These are phyloP conservation scores for Paralagenidium karlingii DNA, from an alignment of 352 stramenopile genomes.

Conservation along the genomic window DNA sequence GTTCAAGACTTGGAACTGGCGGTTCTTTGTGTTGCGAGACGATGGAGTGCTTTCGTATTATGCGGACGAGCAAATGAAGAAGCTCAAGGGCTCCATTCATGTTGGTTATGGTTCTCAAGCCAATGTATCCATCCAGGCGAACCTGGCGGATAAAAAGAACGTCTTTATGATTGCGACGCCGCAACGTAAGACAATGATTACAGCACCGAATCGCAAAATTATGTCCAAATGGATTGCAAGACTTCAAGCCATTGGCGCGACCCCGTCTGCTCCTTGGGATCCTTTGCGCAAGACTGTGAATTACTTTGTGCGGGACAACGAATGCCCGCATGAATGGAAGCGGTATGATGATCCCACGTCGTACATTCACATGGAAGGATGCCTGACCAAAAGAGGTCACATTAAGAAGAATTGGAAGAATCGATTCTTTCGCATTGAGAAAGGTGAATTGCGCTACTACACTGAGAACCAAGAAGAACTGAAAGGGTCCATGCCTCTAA, in stretches of 20 bases:
- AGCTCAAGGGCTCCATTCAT: slow-evolving; percentile 68
- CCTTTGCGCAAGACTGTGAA: slow-evolving; percentile 72
- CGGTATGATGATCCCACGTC: slow-evolving; percentile 76
- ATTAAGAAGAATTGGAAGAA: slow-evolving; percentile 83
- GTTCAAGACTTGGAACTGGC: slow-evolving; percentile 86
- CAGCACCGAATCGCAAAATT: slow-evolving; percentile 45
- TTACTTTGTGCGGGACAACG: slow-evolving; percentile 58
- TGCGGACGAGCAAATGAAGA: slow-evolving; percentile 51
- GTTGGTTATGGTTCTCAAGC: slow-evolving; percentile 54
- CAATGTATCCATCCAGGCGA: slow-evolving; percentile 73
- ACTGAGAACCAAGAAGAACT: slow-evolving; percentile 64
- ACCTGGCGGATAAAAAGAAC: slow-evolving; percentile 67
- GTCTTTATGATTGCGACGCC: slow-evolving; percentile 73
- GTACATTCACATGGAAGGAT: slow-evolving; percentile 82
- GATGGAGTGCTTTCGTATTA: slow-evolving; percentile 78
- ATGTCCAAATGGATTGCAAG: slow-evolving; percentile 80
- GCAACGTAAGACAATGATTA: slow-evolving; percentile 74
- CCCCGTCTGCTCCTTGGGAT: slow-evolving; percentile 56
- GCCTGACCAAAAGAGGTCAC: slow-evolving; percentile 66
- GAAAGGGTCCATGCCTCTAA: slow-evolving; percentile 58
- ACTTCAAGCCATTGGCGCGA: slow-evolving; percentile 54
- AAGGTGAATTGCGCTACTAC: slow-evolving; percentile 69
- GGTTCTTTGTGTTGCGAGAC: slow-evolving; percentile 74
- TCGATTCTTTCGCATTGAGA: slow-evolving; percentile 79
- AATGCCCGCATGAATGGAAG: slow-evolving; percentile 74